Percentiles rank a stretch among this genome's conserved stretches.
These are phyloP conservation scores for Termitomyces heimii DNA, from an alignment of 768 basidiomycete species.

Conservation along the genomic window DNA sequence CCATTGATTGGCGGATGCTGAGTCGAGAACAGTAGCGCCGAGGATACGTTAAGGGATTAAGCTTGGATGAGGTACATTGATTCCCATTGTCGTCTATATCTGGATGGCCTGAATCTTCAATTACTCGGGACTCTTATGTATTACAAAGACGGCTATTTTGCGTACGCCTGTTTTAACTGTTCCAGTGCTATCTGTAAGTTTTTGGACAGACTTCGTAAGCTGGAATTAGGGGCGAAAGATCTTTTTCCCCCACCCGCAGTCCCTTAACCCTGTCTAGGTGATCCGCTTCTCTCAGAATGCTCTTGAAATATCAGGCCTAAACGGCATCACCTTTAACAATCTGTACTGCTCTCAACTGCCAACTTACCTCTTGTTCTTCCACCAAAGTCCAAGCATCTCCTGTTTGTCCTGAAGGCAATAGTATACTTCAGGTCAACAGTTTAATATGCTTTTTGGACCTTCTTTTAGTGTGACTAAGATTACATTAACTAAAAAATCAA, in stretches of 20 bases:
- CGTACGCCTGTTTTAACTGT: conserved; percentile 33
- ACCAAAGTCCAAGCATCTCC: conserved; percentile 95
- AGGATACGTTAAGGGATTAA: conserved; percentile 67
- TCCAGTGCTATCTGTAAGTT: conserved; percentile 28
- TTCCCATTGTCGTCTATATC: not conserved
- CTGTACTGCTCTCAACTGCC: not conserved
- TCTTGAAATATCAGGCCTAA: conserved; percentile 85
- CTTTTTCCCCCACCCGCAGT: conserved; percentile 56
- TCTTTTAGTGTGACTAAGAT: no score
- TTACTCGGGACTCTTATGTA: not conserved
- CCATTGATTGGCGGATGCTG: no score
- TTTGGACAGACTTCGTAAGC: conserved; percentile 59
- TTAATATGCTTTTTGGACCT: no score
- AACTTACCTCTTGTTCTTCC: conserved; percentile 82
- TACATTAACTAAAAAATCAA: no score
- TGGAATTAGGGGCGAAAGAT: conserved; percentile 45
- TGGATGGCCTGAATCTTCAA: not conserved
- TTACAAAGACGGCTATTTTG: conserved; percentile 13
- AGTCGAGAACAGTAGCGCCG: no score
- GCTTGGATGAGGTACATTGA: conserved; percentile 37
- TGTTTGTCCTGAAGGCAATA: no score
- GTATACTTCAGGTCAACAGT: no score
- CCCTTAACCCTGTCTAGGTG: conserved; percentile 69
- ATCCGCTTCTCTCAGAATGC: conserved; percentile 65
- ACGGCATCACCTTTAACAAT: not conserved